phyloP scores from a whole-genome alignment of 1,139 yeast species.

The Groenewaldozyma sp. region DNA sequence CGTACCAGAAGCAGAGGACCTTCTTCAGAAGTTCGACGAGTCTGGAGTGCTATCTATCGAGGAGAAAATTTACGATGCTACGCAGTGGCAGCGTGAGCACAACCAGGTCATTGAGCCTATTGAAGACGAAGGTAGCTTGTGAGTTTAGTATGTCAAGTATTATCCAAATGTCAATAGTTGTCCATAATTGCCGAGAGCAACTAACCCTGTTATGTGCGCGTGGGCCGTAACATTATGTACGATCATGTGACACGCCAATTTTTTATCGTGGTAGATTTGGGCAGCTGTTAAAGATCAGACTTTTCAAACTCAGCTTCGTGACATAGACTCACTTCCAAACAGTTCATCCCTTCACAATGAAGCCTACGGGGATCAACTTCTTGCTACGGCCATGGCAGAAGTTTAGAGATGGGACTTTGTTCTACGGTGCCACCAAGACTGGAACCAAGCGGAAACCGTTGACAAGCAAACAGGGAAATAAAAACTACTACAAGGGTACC shows the following conservation, averaged over 20 bases:
- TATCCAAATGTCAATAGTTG: too few relatives aligned
- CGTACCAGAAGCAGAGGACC: constrained; percentile 69
- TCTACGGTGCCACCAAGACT: constrained; percentile 66
- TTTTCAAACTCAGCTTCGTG: neutral
- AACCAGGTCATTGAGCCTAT: too few relatives aligned
- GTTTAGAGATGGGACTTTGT: constrained; percentile 70
- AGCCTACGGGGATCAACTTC: constrained; percentile 26
- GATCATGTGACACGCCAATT: too few relatives aligned
- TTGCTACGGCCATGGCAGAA: constrained; percentile 81
- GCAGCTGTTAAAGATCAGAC: too few relatives aligned
- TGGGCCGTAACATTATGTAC: too few relatives aligned
- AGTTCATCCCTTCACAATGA: constrained; percentile 28
- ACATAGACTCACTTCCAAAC: neutral
- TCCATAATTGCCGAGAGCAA: too few relatives aligned
- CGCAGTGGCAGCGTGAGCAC: constrained; percentile 38
- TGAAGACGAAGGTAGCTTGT: too few relatives aligned
- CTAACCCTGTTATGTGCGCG: too few relatives aligned
- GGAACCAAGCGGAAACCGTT: constrained; percentile 82
- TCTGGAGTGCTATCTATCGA: constrained; percentile 79
- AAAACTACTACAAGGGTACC: constrained; percentile 91
- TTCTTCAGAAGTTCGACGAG: constrained; percentile 65
- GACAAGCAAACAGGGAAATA: constrained; percentile 91
- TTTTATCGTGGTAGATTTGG: too few relatives aligned
- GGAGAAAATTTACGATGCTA: constrained; percentile 66
- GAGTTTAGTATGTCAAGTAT: too few relatives aligned